Evolutionary conservation across 345 rosid species (phyloP).

Genomic region (Anacardium occidentale): DNA sequence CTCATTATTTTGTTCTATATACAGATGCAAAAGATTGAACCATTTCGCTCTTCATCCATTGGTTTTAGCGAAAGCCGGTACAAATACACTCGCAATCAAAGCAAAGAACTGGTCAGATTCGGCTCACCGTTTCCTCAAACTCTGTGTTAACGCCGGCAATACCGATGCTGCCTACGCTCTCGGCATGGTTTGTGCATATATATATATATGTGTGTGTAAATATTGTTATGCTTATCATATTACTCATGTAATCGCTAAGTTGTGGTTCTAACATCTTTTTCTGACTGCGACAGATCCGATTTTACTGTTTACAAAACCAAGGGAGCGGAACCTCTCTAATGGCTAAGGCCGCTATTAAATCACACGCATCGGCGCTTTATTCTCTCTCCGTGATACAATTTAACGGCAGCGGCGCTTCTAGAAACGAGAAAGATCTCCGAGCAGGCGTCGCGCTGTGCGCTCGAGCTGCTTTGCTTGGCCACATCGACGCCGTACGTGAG

Average conservation of each 20-base stretch:
- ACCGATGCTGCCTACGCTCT: slow-evolving; percentile 51
- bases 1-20: background rate
- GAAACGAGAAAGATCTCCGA: slow-evolving; percentile 45
- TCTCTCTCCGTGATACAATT: slow-evolving; percentile 64
- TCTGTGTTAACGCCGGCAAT: slow-evolving; percentile 55
- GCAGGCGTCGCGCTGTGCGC: slow-evolving; percentile 66
- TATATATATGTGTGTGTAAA: too few species aligned
- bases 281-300: slow-evolving; percentile 51
- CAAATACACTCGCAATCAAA: slow-evolving; percentile 40
- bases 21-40: slow-evolving; percentile 54
- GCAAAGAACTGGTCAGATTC: slow-evolving; percentile 57
- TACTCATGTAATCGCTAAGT: too few species aligned
- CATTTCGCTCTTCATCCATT: slow-evolving; percentile 37
- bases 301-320: slow-evolving; percentile 55
- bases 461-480: slow-evolving; percentile 58
- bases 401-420: slow-evolving; percentile 71
- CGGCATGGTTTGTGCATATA: slow-evolving; percentile 79
- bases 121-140: slow-evolving; percentile 51
- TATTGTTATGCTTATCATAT: background rate
- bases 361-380: slow-evolving; percentile 58
- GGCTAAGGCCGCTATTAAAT: slow-evolving; percentile 65
- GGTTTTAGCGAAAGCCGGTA: slow-evolving; percentile 47
- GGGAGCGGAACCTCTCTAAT: slow-evolving; percentile 54
- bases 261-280: slow-evolving; percentile 2
- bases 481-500: slow-evolving; percentile 62